These are phyloP conservation scores for Ambrosiella cleistominuta DNA, from an alignment of 2,329 filamentous ascomycete species.

Conservation along the genomic window DNA sequence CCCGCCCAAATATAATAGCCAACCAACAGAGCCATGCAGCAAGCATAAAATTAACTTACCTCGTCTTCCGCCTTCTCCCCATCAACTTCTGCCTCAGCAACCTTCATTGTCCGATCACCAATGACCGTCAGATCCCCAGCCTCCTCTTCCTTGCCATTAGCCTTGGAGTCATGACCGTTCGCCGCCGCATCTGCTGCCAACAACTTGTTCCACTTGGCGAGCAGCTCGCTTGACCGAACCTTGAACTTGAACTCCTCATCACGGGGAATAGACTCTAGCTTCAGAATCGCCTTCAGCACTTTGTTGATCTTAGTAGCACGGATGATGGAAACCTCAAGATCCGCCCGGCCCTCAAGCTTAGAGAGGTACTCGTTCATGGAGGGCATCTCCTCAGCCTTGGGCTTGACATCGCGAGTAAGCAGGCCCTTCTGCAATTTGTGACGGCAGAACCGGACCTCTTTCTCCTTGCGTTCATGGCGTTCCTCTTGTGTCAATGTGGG, in stretches of 20 bases:
- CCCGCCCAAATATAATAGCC: neutral
- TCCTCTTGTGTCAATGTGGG: conserved; percentile 41
- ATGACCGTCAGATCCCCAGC: conserved; percentile 18
- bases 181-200: conserved; percentile 40
- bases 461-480: conserved; percentile 43
- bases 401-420: conserved; percentile 63
- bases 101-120: conserved; percentile 23
- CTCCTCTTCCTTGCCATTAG: conserved; percentile 25
- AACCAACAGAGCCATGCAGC: neutral
- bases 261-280: conserved; percentile 66
- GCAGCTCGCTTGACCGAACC: conserved; percentile 56
- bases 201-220: conserved; percentile 80
- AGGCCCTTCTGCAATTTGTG: conserved; percentile 93
- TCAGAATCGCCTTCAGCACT: conserved; percentile 85
- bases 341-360: conserved; percentile 61
- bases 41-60: conserved; percentile 6
- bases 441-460: conserved; percentile 76
- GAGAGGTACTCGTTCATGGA: conserved; percentile 59
- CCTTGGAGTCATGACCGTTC: conserved; percentile 29
- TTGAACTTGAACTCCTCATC: conserved; percentile 87
- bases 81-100: conserved; percentile 22
- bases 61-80: conserved; percentile 18
- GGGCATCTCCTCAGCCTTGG: conserved; percentile 73
- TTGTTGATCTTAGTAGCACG: conserved; percentile 94
- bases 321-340: conserved; percentile 80